These are phyloP conservation scores for Populus hybrid DNA, from an alignment of 441 rosid genomes.

Conservation along the genomic window DNA sequence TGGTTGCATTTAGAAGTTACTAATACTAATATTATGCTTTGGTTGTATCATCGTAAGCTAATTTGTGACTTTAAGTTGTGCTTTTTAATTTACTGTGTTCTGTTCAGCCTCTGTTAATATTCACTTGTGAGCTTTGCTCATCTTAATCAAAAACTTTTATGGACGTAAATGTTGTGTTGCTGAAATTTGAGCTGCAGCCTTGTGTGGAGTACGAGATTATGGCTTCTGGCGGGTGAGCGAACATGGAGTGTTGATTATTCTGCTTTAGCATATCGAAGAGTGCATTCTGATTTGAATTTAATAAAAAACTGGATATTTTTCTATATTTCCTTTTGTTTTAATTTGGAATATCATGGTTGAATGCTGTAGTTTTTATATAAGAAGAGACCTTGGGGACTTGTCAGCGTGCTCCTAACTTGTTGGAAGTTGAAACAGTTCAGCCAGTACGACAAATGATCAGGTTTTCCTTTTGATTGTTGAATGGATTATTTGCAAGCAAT, in stretches of 20 bases:
- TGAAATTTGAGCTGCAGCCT: not conserved
- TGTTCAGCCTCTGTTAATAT: conserved; percentile 16
- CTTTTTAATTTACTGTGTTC: not conserved
- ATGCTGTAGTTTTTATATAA: not conserved
- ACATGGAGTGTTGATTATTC: not conserved
- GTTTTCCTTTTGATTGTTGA: too few species aligned
- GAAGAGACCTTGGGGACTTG: not conserved
- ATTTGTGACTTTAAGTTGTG: not conserved
- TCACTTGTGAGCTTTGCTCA: conserved; percentile 2
- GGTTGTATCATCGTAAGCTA: not conserved
- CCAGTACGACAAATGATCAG: too few species aligned
- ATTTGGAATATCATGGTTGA: not conserved
- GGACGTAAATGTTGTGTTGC: not conserved
- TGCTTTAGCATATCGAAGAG: not conserved
- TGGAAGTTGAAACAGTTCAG: too few species aligned
- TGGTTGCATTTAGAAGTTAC: not conserved
- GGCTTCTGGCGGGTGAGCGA: not conserved
- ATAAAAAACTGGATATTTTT: not conserved
- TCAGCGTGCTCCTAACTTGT: not conserved
- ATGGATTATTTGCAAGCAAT: too few species aligned
- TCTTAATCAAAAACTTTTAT: conserved; percentile 5
- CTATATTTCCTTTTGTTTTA: not conserved
- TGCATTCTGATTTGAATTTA: not conserved
- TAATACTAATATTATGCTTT: not conserved
- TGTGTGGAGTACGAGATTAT: not conserved